Evolutionary conservation across 1,284 basidiomycete species (phyloP), one percentile per base, ranked within the genome.

Genomic region (Vanrija pseudolonga): DNA sequence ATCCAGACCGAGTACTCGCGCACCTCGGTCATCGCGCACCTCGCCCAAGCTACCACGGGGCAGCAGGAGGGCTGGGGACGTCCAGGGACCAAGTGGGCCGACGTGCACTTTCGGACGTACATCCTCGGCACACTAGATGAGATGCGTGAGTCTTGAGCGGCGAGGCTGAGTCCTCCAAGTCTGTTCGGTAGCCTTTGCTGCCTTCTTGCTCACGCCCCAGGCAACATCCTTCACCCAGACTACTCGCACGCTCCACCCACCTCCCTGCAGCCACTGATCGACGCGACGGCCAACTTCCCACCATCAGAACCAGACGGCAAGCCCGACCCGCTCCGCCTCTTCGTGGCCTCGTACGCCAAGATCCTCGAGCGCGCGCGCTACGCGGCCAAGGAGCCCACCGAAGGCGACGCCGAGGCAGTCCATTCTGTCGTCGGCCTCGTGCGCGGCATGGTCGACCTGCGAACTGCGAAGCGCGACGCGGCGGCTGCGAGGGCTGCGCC

Each of bases 11-110:
- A 93, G 67, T 90, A 88, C 70, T 82, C 84, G 6, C 83, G 90
- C 18, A 81, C 86, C 22, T 88, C 88, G 62, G 78, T 90, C 42
- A 82, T 91, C 57, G 81, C 86, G 15, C 84, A 88, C 71, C 84
- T 89, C 65, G 85, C 86, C 14, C 81, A 86, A 59, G 89, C 90
- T 12, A 85, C 83, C 62, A 82, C 84, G 44, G 82, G 81, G 1
- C 77, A 78, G 56, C 89, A 89, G 62, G 83, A 86, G 56, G 90
- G 90, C 14, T 92, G 89, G 89, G 89, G 89, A 17, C 76, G 80
- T 61, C 88, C 85, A 55, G 69, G 68, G 6, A 69, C 67, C 0
- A 65, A 63, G 47, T 74, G 72, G 72, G 72, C 69, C 41, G 64
- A 67, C 26, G 62, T 68, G 41, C 69, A 73, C 52, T 74, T 69